These are phyloP conservation scores for Colletotrichum endophyticum DNA, from an alignment of 2,329 filamentous ascomycete genomes.

Conservation along the genomic window DNA sequence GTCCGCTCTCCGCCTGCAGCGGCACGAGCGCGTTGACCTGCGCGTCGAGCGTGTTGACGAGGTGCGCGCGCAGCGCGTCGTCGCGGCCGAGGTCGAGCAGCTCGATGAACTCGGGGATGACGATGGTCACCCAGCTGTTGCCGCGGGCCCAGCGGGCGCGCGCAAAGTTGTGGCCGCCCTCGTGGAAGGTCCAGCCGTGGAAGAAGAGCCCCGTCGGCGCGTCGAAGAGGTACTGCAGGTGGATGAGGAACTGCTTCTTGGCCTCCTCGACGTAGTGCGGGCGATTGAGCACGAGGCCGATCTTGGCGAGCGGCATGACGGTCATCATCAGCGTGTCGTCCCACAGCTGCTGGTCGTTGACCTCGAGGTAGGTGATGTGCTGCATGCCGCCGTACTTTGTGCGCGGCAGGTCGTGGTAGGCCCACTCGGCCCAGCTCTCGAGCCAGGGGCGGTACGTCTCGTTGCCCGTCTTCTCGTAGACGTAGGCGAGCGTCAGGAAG, in stretches of 20 bases:
- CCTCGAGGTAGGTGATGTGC: conserved; percentile 74
- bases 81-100: conserved; percentile 67
- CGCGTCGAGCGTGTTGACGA: conserved; percentile 68
- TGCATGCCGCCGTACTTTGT: conserved; percentile 77
- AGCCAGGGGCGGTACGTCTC: conserved; percentile 76
- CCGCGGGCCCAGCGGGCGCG: conserved; percentile 62
- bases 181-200: conserved; percentile 81
- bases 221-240: conserved; percentile 81
- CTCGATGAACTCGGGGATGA: conserved; percentile 82
- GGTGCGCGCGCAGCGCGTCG: conserved; percentile 65
- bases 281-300: conserved; percentile 71
- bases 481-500: conserved; percentile 75
- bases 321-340: conserved; percentile 92
- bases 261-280: conserved; percentile 80
- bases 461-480: conserved; percentile 78
- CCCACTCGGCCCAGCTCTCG: conserved; percentile 83
- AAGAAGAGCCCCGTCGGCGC: conserved; percentile 75
- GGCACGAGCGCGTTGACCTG: conserved; percentile 70
- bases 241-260: conserved; percentile 77
- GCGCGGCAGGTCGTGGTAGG: conserved; percentile 75
- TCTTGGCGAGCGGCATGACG: conserved; percentile 80
- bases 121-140: conserved; percentile 81
- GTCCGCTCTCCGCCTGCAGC: conserved; percentile 65
- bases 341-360: conserved; percentile 80
- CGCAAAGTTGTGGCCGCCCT: conserved; percentile 68